Evolutionary conservation across 179 eudicot genomes (phyloP).

Genomic region (Carnegiea gigantea): DNA sequence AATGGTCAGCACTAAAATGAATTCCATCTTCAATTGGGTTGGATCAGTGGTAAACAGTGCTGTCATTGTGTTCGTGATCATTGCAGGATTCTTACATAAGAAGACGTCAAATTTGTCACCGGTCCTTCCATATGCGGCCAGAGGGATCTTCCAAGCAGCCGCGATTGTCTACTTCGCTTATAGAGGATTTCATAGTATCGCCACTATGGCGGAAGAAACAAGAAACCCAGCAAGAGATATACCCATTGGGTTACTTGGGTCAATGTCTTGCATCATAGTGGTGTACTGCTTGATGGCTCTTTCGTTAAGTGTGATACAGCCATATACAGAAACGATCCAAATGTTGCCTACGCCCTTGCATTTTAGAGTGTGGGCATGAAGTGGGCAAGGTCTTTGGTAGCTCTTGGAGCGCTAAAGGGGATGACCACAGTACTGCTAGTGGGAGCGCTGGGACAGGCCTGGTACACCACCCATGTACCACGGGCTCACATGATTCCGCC

Average conservation of each 20-base stretch:
- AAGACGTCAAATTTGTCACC: slow-evolving; percentile 24
- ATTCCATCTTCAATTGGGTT: not conserved
- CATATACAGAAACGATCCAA: slow-evolving; percentile 22
- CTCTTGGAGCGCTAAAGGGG: slow-evolving; percentile 31
- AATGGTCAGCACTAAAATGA: not conserved
- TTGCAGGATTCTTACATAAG: slow-evolving; percentile 6
- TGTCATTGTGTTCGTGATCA: not conserved
- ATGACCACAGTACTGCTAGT: slow-evolving; percentile 26
- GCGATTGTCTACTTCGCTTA: slow-evolving; percentile 31
- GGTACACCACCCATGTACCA: slow-evolving; percentile 26
- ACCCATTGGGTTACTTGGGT: slow-evolving; percentile 29
- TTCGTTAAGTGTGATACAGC: slow-evolving; percentile 27
- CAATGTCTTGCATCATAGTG: slow-evolving; percentile 25
- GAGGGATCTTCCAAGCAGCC: slow-evolving; percentile 30
- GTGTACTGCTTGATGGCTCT: slow-evolving; percentile 33
- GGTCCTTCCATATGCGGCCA: slow-evolving; percentile 24
- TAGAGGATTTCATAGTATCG: slow-evolving; percentile 26
- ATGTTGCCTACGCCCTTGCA: slow-evolving; percentile 27
- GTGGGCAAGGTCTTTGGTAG: slow-evolving; percentile 30
- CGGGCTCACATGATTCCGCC: slow-evolving; percentile 33
- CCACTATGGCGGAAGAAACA: slow-evolving; percentile 30
- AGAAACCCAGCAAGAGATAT: slow-evolving; percentile 27
- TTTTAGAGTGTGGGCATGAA: slow-evolving; percentile 26
- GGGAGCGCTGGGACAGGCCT: slow-evolving; percentile 28
- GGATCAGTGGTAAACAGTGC: not conserved